These are phyloP conservation scores for Cichorium intybus DNA, from an alignment of 140 eudicot genomes.

Conservation along the genomic window DNA sequence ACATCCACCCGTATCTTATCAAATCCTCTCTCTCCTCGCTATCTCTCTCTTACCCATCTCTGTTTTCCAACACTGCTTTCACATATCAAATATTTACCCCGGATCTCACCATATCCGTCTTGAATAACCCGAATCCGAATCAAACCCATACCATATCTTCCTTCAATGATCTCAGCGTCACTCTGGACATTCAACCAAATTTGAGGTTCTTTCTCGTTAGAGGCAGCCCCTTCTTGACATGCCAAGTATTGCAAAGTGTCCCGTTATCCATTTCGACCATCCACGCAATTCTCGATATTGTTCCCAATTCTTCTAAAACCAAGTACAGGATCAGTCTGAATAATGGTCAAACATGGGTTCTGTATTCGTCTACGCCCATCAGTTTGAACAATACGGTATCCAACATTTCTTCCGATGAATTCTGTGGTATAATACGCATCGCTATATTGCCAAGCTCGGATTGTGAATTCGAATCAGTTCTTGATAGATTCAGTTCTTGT, in stretches of 20 bases:
- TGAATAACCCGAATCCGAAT: constrained; percentile 47
- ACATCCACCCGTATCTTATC: constrained; percentile 74
- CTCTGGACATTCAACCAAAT: constrained; percentile 61
- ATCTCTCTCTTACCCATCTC: constrained; percentile 71
- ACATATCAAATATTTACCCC: constrained; percentile 54
- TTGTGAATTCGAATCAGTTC: constrained; percentile 37
- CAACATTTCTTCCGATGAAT: constrained; percentile 36
- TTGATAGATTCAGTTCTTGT: constrained; percentile 78
- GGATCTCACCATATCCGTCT: constrained; percentile 64
- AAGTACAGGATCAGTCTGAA: constrained; percentile 47
- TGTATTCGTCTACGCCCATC: constrained; percentile 66
- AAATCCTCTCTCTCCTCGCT: constrained; percentile 62
- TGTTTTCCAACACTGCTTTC: constrained; percentile 49
- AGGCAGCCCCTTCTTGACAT: constrained; percentile 83
- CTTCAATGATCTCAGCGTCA: constrained; percentile 63
- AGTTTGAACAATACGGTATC: constrained; percentile 41
- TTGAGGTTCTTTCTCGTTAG: constrained; percentile 73
- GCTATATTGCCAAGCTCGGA: constrained; percentile 47
- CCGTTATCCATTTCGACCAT: constrained; percentile 55
- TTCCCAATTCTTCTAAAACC: constrained; percentile 46
- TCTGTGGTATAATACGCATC: constrained; percentile 63
- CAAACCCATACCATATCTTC: constrained; percentile 53
- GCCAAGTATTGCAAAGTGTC: constrained; percentile 26
- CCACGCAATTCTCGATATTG: constrained; percentile 59
- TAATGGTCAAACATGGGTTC: constrained; percentile 76